phyloP scores from a whole-genome alignment of 305 asterid genomes.

The Euphrasia arctica region DNA sequence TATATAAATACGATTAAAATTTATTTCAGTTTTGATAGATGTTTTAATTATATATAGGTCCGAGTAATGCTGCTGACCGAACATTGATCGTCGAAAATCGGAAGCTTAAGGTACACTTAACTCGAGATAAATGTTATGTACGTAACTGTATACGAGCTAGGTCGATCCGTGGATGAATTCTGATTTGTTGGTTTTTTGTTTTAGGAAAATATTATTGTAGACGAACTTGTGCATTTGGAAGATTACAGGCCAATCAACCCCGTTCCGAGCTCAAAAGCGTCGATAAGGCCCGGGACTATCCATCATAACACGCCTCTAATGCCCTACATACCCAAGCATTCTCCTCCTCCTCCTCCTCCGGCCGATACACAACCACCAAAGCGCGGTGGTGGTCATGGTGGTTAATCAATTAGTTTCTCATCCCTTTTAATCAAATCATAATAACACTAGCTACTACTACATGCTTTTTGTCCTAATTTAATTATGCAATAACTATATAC shows the following conservation, averaged over 20 bases:
- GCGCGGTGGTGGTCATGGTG: constrained; percentile 29
- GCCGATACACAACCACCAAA: constrained; percentile 14
- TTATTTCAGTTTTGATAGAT: not conserved
- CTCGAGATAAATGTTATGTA: too few species aligned
- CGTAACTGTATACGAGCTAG: too few species aligned
- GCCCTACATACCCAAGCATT: constrained; percentile 49
- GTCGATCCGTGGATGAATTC: not conserved
- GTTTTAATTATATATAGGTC: not conserved
- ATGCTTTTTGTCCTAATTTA: not conserved
- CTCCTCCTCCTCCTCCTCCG: constrained; percentile 31
- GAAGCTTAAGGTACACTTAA: constrained; percentile 36
- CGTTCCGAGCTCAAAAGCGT: constrained; percentile 45
- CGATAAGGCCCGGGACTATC: constrained; percentile 40
- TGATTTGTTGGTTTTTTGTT: too few species aligned
- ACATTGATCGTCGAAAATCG: constrained; percentile 29
- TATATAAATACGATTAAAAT: too few species aligned
- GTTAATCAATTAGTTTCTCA: not conserved
- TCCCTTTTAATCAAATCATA: not conserved
- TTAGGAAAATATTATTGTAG: too few species aligned
- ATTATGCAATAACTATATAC: constrained; percentile 22
- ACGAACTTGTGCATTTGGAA: constrained; percentile 29
- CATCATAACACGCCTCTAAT: constrained; percentile 52
- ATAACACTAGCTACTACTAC: not conserved
- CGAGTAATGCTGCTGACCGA: constrained; percentile 5
- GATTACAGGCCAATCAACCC: constrained; percentile 54